Conservation (phyloP, 345 rosid species). For the Hibiscus tridactylites region DNA sequence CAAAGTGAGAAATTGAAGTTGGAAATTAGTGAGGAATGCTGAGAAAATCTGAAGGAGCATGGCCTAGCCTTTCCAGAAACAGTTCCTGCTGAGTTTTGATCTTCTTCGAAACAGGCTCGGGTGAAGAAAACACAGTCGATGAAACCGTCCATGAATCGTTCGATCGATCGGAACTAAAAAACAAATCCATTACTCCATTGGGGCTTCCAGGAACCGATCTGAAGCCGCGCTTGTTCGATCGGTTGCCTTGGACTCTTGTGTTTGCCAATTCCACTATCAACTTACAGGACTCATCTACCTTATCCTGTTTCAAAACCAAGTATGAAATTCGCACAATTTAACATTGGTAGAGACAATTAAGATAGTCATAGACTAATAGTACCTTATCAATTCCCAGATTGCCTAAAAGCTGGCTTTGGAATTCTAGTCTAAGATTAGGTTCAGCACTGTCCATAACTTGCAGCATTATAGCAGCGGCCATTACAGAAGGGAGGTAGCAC, state of each 20-base stretch:
- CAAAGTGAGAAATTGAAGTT: neutral
- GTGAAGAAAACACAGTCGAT: conserved; percentile 47
- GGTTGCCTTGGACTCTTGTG: conserved; percentile 9
- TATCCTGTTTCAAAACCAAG: conserved; percentile 29
- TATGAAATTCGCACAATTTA: neutral
- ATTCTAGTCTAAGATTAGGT: conserved; percentile 31
- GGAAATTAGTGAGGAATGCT: conserved; percentile 27
- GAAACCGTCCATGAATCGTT: conserved; percentile 41
- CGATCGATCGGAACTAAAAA: conserved; percentile 53
- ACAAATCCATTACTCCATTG: conserved; percentile 52
- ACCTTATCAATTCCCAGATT: conserved; percentile 49
- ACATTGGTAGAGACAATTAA: no score
- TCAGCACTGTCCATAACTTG: conserved; percentile 34
- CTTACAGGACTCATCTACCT: conserved; percentile 37
- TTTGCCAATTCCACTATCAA: conserved; percentile 31
- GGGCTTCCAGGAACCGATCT: conserved; percentile 52
- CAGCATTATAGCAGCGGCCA: conserved; percentile 52
- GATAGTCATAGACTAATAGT: no score
- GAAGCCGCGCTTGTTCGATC: conserved; percentile 37
- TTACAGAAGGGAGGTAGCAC: conserved; percentile 41
- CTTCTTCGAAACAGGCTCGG: conserved; percentile 46
- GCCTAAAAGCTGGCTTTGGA: conserved; percentile 31
- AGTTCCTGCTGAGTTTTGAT: conserved; percentile 21
- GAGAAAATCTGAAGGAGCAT: conserved; percentile 22
- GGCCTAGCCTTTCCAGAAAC: conserved; percentile 20